Evolutionary conservation across 192 early-diverging fungal species (phyloP).

Genomic region (Entophlyctis luteolus): DNA sequence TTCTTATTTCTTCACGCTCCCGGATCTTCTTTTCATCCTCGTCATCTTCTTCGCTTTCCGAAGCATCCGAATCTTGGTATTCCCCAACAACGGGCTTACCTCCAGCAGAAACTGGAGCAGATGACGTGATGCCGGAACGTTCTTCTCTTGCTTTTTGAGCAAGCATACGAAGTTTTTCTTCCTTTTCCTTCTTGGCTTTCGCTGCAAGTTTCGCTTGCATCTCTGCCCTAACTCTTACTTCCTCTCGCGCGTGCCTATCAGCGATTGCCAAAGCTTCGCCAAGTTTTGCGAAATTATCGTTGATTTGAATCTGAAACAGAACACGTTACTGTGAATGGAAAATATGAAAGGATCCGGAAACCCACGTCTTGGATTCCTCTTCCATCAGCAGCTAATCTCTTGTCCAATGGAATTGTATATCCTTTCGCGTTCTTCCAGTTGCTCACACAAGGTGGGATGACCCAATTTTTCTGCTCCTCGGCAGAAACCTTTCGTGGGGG

Average conservation of each 20-base stretch:
- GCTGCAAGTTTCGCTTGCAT: slow-evolving; percentile 88
- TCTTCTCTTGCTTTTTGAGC: slow-evolving; percentile 96
- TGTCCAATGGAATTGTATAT: slow-evolving; percentile 97
- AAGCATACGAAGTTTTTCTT: slow-evolving; percentile 78
- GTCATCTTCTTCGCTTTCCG: slow-evolving; percentile 47
- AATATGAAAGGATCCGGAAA: background rate
- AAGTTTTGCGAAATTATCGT: slow-evolving; percentile 94
- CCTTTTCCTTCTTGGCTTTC: slow-evolving; percentile 91
- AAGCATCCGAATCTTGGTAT: background rate
- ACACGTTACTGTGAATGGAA: slow-evolving; percentile 5
- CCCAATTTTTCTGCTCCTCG: slow-evolving; percentile 95
- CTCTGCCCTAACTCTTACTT: slow-evolving; percentile 84
- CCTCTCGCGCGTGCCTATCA: slow-evolving; percentile 88
- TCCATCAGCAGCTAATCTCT: slow-evolving; percentile 94
- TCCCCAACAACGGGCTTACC: background rate
- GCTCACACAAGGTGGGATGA: slow-evolving; percentile 96
- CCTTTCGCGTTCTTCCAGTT: slow-evolving; percentile 99
- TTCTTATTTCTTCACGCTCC: slow-evolving; percentile 84
- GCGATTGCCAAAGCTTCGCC: slow-evolving; percentile 91
- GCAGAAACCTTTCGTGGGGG: slow-evolving; percentile 94
- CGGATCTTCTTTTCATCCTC: slow-evolving; percentile 60
- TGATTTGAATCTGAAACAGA: slow-evolving; percentile 60
- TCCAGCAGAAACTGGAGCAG: slow-evolving; percentile 2
- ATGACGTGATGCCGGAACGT: slow-evolving; percentile 51
- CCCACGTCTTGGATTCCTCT: slow-evolving; percentile 85